These are phyloP conservation scores for Aspergillus sp. DNA, from an alignment of 2,329 filamentous ascomycete species.

Conservation along the genomic window DNA sequence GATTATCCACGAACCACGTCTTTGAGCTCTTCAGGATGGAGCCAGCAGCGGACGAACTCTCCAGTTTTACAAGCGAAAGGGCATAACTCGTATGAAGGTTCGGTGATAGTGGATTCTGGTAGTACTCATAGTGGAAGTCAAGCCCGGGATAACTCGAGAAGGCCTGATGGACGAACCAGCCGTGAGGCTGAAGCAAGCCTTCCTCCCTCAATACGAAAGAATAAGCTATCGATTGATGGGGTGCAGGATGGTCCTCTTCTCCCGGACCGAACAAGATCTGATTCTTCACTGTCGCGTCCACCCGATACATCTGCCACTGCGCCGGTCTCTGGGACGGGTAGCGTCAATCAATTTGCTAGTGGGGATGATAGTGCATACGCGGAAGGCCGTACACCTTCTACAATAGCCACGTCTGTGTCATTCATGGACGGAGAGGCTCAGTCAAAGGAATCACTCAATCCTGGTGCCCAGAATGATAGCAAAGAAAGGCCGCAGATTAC, in stretches of 20 bases:
- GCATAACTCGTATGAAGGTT: conserved; percentile 29
- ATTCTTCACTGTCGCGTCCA: conserved; percentile 31
- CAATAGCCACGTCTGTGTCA: conserved; percentile 28
- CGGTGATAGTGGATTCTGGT: conserved; percentile 19
- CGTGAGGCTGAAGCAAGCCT: conserved; percentile 30
- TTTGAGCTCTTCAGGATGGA: conserved; percentile 31
- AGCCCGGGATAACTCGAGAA: conserved; percentile 24
- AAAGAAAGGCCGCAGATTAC: conserved; percentile 40
- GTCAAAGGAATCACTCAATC: conserved; percentile 28
- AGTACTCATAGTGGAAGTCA: conserved; percentile 22
- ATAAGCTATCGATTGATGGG: conserved; percentile 27
- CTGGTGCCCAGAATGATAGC: conserved; percentile 23
- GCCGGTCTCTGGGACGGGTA: conserved; percentile 30
- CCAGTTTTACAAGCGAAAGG: conserved; percentile 34
- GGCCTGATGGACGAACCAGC: conserved; percentile 28
- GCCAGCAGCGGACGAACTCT: conserved; percentile 31
- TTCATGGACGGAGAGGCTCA: conserved; percentile 30
- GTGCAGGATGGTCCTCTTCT: conserved; percentile 20
- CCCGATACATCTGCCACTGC: conserved; percentile 26
- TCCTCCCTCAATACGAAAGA: conserved; percentile 21
- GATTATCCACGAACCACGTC: conserved; percentile 30
- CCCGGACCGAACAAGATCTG: conserved; percentile 37
- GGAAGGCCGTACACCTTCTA: conserved; percentile 31
- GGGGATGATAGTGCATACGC: conserved; percentile 27
- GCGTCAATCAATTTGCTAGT: conserved; percentile 27